Base-by-base conservation (phyloP, 768 basidiomycete genomes). In the Amanita exitialis region DNA sequence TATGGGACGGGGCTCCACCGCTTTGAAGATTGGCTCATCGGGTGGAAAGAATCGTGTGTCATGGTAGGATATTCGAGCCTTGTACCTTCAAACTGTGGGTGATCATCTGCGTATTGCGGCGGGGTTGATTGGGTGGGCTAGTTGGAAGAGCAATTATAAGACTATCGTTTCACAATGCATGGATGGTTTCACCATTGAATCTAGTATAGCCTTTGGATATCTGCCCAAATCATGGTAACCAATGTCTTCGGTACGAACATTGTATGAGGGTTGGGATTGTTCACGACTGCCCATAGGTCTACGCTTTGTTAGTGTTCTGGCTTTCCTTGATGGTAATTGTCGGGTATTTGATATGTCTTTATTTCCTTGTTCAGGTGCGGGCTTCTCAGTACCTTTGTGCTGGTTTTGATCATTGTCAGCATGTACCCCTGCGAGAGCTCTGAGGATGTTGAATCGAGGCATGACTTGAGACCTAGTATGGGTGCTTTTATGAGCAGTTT, bases 1-100 rank as follows among this genome's bases (percentile, higher is more conserved):
- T 64, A 63, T n/a, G 69, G 67, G 37, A 67, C 64, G 20, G 64
- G 60, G 30, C 64, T 68, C 60, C 63, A 65, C 27, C 63, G 61
- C 53, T 58, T 59, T 21, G 61, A 28, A 44, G 56, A 45, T 35
- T 55, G 37, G 32, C 44, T 30, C 39, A 39, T 43, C 39, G 47
- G 54, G 23, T 44, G 50, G 34, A 51, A 51, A 36, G 53, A 53
- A 23, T 48, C 43, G n/a, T 48, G 18, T 25, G 16, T 37, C 28
- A 37, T 38, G 37, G 45, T 45, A 32, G 49, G 34, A 48, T 41
- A 53, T 6, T 39, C 39, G 18, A 44, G 35, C 18, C 45, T 35
- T 25, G 42, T 51, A 10, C 23, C 23, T 38, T 49, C 51, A 18
- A 27, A 16, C 13, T 20, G 51, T 23, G 52, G n/a, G 10, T 23